Evolutionary conservation across 805 yeast genomes (phyloP), one percentile per base, ranked within the genome.

Genomic region (Barnettozyma pratensis): DNA sequence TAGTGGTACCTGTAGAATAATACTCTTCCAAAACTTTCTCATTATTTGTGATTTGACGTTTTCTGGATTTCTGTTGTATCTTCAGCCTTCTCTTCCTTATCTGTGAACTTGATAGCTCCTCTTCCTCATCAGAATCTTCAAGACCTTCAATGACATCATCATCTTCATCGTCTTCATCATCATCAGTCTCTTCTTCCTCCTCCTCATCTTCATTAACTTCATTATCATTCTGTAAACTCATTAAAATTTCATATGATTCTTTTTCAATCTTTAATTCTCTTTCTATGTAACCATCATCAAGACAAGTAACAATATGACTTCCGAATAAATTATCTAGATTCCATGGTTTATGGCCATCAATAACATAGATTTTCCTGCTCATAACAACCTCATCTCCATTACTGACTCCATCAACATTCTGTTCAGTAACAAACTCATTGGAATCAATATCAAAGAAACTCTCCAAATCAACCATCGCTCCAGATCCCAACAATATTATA

Each of bases 331-430:
- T 94, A 63, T 91, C 96, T 54, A 94, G 70, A 66, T 91, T 91
- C 98, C 99, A 94, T 4, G 99, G 99, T 54, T 98, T 72, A 55
- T 87, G 94, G 4, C 96, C 90, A 66, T 94, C 99, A 48, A 94
- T 74, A 9, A 95, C 78, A 59, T 88, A 95, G 3, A 92, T 77
- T 48, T 75, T 79, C 54, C 94, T 74, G 42, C 68, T 75, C 38
- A 75, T 63, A 41, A 63, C 60, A 34, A 70, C 53, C 40, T 53
- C 60, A 7, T 52, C 62, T 29, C 60, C 64, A 35, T 47, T n/a
- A 10, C 34, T 10, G 10, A 10, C 63, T 26, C 47, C 50, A 19
- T 51, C 61, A 3, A 30, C 44, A 4, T 40, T 25, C 36, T 40
- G 44, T 4, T 47, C 50, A 30, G 19, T 7, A 6, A 81, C 54